Percentiles rank a stretch among this genome's conserved stretches.
These are phyloP conservation scores for Neoscytalidium dimidiatum DNA, from an alignment of 2,329 filamentous ascomycete genomes.

Conservation along the genomic window DNA sequence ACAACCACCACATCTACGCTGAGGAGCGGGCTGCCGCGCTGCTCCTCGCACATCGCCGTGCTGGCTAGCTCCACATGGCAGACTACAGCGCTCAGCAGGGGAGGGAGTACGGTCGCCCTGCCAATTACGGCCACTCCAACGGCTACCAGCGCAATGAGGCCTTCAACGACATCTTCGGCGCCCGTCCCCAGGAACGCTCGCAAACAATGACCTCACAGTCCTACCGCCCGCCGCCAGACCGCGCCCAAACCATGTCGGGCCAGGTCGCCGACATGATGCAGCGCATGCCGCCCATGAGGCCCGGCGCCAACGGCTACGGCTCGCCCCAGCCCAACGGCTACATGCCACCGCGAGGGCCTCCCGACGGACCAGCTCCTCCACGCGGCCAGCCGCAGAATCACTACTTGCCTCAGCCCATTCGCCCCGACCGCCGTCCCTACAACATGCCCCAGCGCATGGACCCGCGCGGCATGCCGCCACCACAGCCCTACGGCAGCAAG, in stretches of 20 bases:
- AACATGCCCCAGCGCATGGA: slow-evolving; percentile 72
- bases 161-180: slow-evolving; percentile 94
- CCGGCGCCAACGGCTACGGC: slow-evolving; percentile 46
- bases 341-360: slow-evolving; percentile 31
- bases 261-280: slow-evolving; percentile 58
- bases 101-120: slow-evolving; percentile 57
- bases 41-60: slow-evolving; percentile 19
- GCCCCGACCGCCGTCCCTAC: slow-evolving; percentile 69
- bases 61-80: slow-evolving; percentile 51
- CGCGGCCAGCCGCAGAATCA: slow-evolving; percentile 53
- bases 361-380: slow-evolving; percentile 36
- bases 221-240: slow-evolving; percentile 61
- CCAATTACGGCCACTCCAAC: slow-evolving; percentile 54
- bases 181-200: slow-evolving; percentile 81
- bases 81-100: slow-evolving; percentile 65
- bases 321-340: slow-evolving; percentile 32
- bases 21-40: slow-evolving; percentile 16
- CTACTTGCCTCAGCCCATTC: slow-evolving; percentile 61
- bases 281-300: slow-evolving; percentile 64
- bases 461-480: slow-evolving; percentile 53
- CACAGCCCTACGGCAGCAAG: slow-evolving; percentile 55
- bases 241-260: slow-evolving; percentile 69
- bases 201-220: slow-evolving; percentile 92
- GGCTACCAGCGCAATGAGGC: slow-evolving; percentile 82
- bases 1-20: background rate